Evolutionary conservation across 768 basidiomycete genomes (phyloP).

Genomic region (Cystofilobasidium capitatum): DNA sequence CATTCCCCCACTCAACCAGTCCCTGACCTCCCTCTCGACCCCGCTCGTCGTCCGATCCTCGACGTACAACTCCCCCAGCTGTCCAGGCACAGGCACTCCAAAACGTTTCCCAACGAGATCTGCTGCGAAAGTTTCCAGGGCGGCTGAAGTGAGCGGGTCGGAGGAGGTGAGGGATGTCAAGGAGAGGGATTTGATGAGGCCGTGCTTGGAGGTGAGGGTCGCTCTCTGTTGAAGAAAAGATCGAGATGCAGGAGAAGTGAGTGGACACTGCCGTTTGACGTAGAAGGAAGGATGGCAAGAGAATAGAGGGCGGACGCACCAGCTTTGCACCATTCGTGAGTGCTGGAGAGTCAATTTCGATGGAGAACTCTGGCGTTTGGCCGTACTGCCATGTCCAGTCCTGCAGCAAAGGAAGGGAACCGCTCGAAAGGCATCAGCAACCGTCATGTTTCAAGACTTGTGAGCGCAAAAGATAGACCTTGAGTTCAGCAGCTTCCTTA

Average conservation of each 20-base stretch:
- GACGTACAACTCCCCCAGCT: neutral
- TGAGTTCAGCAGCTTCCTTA: slow-evolving; percentile 62
- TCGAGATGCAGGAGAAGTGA: neutral
- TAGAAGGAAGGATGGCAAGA: neutral
- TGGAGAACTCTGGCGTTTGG: slow-evolving; percentile 86
- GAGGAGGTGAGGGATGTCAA: neutral
- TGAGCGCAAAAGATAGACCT: slow-evolving; percentile 43
- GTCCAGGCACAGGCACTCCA: neutral
- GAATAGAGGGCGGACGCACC: neutral
- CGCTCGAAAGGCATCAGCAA: neutral
- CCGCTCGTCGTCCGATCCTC: neutral
- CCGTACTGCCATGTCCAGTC: slow-evolving; percentile 90
- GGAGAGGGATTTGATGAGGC: slow-evolving; percentile 43
- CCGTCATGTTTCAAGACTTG: neutral
- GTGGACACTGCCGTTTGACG: neutral
- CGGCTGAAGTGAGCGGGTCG: neutral
- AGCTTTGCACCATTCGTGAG: neutral
- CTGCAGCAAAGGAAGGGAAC: slow-evolving; percentile 41
- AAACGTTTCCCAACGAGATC: slow-evolving; percentile 8
- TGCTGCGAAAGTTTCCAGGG: neutral
- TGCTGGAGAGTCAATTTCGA: slow-evolving; percentile 47
- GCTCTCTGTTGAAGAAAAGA: slow-evolving; percentile 39
- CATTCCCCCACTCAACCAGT: neutral
- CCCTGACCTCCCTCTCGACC: neutral
- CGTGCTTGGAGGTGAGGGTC: slow-evolving; percentile 55